phyloP scores from a whole-genome alignment of 805 yeast genomes.

The Zygotorulaspora sp. region DNA sequence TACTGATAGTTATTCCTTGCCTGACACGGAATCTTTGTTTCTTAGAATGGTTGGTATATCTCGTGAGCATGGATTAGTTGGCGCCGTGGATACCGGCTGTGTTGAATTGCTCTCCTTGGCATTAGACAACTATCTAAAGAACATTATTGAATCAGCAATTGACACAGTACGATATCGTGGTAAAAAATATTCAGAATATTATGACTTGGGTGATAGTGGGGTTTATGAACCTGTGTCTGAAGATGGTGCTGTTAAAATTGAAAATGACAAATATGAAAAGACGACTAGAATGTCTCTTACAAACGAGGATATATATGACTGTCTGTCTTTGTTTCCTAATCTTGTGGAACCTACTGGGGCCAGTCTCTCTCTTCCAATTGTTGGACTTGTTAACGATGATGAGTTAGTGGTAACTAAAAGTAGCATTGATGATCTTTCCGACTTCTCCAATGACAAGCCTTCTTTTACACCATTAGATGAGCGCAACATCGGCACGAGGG shows the following conservation, averaged over 20 bases:
- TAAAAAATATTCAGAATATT: constrained; percentile 39
- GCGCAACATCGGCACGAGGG: constrained; percentile 51
- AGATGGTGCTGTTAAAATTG: constrained; percentile 5
- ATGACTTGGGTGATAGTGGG: constrained; percentile 33
- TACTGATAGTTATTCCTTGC: constrained; percentile 72
- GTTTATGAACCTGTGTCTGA: constrained; percentile 28
- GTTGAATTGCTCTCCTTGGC: constrained; percentile 79
- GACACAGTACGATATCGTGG: constrained; percentile 65
- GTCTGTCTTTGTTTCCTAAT: constrained; percentile 61
- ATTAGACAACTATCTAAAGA: constrained; percentile 72
- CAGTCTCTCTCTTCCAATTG: constrained; percentile 44
- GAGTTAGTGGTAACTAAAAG: constrained; percentile 31
- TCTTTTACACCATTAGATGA: constrained; percentile 33
- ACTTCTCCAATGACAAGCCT: constrained; percentile 32
- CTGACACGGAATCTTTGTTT: constrained; percentile 67
- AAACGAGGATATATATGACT: constrained; percentile 62
- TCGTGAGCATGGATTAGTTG: constrained; percentile 84
- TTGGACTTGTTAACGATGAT: constrained; percentile 56
- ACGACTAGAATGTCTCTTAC: constrained; percentile 39
- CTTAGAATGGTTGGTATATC: constrained; percentile 74
- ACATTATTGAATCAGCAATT: constrained; percentile 66
- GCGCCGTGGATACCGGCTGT: constrained; percentile 69
- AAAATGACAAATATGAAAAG: constrained; percentile 9
- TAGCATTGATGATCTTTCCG: constrained; percentile 34
- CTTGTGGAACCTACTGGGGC: constrained; percentile 67